A percentile compares a stretch with the other conserved stretches of the same genome.
These are phyloP conservation scores for Pyrus pyrifolia DNA, from an alignment of 306 rosid genomes.

Conservation along the genomic window DNA sequence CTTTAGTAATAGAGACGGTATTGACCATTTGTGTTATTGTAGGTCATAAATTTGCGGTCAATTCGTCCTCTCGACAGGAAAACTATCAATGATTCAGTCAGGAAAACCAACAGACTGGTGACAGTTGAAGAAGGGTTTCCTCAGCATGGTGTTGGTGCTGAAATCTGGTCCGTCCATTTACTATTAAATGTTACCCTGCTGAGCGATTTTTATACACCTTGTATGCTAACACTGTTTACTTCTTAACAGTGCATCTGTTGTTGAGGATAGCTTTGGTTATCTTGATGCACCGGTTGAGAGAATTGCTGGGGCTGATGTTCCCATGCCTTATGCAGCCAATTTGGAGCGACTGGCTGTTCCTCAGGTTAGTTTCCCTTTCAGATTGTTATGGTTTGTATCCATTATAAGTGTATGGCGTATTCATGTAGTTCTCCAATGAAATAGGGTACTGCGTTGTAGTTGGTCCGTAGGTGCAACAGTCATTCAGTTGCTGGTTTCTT, in stretches of 20 bases:
- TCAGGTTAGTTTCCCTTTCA: slow-evolving; percentile 44
- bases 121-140: slow-evolving; percentile 99
- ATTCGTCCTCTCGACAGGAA: slow-evolving; percentile 93
- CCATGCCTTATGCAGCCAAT: slow-evolving; percentile 99
- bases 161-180: slow-evolving; percentile 68
- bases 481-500: not conserved
- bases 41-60: slow-evolving; percentile 89
- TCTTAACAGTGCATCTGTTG: slow-evolving; percentile 71
- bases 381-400: not conserved
- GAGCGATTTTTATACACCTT: slow-evolving; percentile 3
- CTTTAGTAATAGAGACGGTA: slow-evolving; percentile 9
- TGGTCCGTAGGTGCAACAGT: not conserved
- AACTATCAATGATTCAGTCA: slow-evolving; percentile 83
- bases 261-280: slow-evolving; percentile 93
- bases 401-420: not conserved
- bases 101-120: slow-evolving; percentile 88
- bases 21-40: slow-evolving; percentile 4
- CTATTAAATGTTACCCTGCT: slow-evolving; percentile 5
- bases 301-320: slow-evolving; percentile 91
- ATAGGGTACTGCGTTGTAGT: not conserved
- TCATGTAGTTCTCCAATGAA: not conserved
- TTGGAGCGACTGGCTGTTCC: slow-evolving; percentile 96
- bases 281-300: slow-evolving; percentile 99
- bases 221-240: not conserved
- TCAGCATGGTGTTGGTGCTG: slow-evolving; percentile 99